Conservation (phyloP, 2,329 filamentous ascomycete genomes). For the Fusarium sp. region DNA sequence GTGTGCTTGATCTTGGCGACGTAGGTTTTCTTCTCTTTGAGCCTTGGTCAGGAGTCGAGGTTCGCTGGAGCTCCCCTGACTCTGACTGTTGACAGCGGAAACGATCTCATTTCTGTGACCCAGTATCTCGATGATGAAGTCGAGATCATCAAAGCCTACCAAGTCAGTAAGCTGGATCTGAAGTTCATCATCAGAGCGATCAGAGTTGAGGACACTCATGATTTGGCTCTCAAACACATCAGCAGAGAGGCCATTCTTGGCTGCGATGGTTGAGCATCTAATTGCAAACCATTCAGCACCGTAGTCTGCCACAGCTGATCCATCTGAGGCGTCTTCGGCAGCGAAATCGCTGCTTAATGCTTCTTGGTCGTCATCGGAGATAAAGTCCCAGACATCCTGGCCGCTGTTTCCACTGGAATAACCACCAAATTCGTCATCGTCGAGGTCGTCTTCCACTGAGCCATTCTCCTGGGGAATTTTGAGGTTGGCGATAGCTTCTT, state of each 20-base stretch:
- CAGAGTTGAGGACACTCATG: slow-evolving; percentile 73
- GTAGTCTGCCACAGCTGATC: slow-evolving; percentile 50
- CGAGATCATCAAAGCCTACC: slow-evolving; percentile 90
- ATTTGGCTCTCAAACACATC: slow-evolving; percentile 81
- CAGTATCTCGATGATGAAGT: slow-evolving; percentile 92
- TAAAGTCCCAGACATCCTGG: slow-evolving; percentile 93
- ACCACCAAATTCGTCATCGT: slow-evolving; percentile 70
- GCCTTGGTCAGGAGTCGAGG: slow-evolving; percentile 73
- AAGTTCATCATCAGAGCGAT: slow-evolving; percentile 80
- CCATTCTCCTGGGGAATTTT: slow-evolving; percentile 54
- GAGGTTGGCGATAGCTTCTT: slow-evolving; percentile 79
- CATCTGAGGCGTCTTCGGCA: slow-evolving; percentile 49
- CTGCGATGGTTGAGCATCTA: slow-evolving; percentile 73
- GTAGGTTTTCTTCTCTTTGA: slow-evolving; percentile 81
- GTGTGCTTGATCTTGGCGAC: slow-evolving; percentile 80
- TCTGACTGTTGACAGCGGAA: slow-evolving; percentile 50
- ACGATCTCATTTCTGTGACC: slow-evolving; percentile 75
- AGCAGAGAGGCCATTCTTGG: slow-evolving; percentile 71
- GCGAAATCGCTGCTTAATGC: slow-evolving; percentile 72
- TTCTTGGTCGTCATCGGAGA: slow-evolving; percentile 76
- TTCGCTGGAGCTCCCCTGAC: slow-evolving; percentile 47
- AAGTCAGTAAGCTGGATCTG: slow-evolving; percentile 90
- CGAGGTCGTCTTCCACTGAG: slow-evolving; percentile 57
- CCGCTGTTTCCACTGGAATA: slow-evolving; percentile 67
- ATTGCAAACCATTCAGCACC: slow-evolving; percentile 74